Conservation (phyloP, 352 stramenopile genomes). For the Phytophthora boehmeriae region DNA sequence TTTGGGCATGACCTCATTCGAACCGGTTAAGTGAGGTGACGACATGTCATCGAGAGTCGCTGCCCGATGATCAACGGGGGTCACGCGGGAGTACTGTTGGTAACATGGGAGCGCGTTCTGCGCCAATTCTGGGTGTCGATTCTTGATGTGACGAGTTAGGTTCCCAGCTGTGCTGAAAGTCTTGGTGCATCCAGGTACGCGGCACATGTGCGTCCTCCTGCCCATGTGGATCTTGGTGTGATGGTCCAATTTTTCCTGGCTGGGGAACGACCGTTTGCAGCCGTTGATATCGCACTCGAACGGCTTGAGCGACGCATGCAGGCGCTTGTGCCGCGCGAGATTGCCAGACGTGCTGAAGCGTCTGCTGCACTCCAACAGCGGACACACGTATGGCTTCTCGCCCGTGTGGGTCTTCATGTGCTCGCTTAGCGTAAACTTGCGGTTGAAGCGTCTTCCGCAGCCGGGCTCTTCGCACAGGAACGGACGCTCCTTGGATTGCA, state of each 20-base stretch:
- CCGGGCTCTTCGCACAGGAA: conserved; percentile 49
- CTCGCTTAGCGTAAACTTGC: conserved; percentile 65
- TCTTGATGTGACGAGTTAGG: conserved; percentile 60
- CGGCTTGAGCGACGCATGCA: conserved; percentile 55
- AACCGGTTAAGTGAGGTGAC: conserved; percentile 10
- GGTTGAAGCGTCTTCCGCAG: conserved; percentile 50
- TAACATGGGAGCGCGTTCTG: conserved; percentile 19
- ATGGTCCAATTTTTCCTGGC: conserved; percentile 48
- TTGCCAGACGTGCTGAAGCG: conserved; percentile 67
- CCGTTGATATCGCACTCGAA: conserved; percentile 52
- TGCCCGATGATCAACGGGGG: conserved; percentile 13
- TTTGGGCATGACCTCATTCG: conserved; percentile 15
- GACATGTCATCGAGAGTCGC: conserved; percentile 4
- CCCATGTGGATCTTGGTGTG: conserved; percentile 64
- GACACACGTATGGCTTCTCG: conserved; percentile 58
- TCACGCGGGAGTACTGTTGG: conserved; percentile 15
- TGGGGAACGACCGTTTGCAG: conserved; percentile 49
- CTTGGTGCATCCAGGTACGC: conserved; percentile 46
- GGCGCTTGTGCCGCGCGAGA: conserved; percentile 55
- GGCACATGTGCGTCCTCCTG: conserved; percentile 49
- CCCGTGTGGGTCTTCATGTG: conserved; percentile 65
- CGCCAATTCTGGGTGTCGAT: conserved; percentile 45
- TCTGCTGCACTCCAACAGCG: conserved; percentile 47
- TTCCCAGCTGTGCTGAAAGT: conserved; percentile 66
- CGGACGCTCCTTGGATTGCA: conserved; percentile 33